Conservation (phyloP, 78 protist genomes). For the Protostelium mycophagum region DNA sequence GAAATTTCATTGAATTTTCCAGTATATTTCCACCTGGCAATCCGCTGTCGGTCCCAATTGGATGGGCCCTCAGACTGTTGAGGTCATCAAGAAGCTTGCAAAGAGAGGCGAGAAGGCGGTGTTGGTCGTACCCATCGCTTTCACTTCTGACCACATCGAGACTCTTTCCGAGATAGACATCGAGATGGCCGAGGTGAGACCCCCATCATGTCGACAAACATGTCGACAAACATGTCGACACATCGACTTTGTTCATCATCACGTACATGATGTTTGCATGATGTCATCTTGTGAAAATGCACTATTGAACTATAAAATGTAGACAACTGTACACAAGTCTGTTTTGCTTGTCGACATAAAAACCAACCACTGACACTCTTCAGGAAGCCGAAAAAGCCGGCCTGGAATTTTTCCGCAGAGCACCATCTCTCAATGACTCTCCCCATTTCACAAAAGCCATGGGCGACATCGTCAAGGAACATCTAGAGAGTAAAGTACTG, state of each 20-base stretch:
- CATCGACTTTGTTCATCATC: no score
- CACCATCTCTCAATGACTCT: constrained; percentile 63
- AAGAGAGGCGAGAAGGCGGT: constrained; percentile 12
- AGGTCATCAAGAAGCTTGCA: constrained; percentile 25
- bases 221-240: no score
- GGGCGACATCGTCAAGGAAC: constrained; percentile 53
- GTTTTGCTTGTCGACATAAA: no score
- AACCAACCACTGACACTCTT: background rate
- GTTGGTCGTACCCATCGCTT: constrained; percentile 75
- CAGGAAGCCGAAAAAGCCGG: constrained; percentile 49
- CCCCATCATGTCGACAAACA: no score
- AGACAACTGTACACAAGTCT: no score
- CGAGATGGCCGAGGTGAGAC: constrained; percentile 38
- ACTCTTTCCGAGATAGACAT: constrained; percentile 82
- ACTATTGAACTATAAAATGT: no score
- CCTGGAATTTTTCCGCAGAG: constrained; percentile 26
- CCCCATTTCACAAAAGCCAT: constrained; percentile 59
- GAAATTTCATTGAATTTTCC: background rate
- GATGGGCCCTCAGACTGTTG: constrained; percentile 73
- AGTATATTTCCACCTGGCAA: constrained; percentile 77
- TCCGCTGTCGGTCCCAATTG: constrained; percentile 73
- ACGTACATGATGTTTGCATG: background rate
- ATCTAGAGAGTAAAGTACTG: constrained; percentile 14
- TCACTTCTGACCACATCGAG: constrained; percentile 89
- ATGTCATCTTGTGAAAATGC: background rate